Base-by-base conservation (phyloP, 495 filamentous ascomycete species). In the Penicillium parvum region DNA sequence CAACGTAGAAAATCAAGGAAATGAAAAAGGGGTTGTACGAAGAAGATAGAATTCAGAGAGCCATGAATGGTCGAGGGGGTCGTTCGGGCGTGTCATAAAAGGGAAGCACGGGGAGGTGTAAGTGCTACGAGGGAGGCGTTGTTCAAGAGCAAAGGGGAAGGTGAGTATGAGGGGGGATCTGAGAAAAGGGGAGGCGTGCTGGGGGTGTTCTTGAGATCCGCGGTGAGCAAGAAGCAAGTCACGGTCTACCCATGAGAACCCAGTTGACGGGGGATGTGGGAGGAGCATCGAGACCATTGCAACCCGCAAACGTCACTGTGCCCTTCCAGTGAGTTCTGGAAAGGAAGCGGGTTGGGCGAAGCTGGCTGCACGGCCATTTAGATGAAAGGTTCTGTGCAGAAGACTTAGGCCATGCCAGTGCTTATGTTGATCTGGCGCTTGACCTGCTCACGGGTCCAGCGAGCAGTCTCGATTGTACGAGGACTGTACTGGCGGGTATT, bases 391-490 rank as follows among this genome's bases (percentile, higher is more conserved):
- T 4, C 14, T 23, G 16, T 22, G 11, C 5, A 16, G 8, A 17
- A 7, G 9, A 32, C 49, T 64, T 68, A 72, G 16, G 66, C 54
- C 66, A 69, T 68, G 16, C 58, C 57, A 45, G 65, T 62, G 19
- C 61, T 53, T 53, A 73, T 28, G 61, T 68, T 75, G 38, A 85
- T 78, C 64, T 98, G 92, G 49, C 88, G 83, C 76, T 96, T 96
- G 59, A 97, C 89, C 58, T 96, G 89, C 72, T 97, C 94, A 26
- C 92, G 83, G 44, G 92, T 89, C 92, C 92, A 98, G 37, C 92
- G 84, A 55, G 92, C 92, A 14, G 91, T 97, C 20, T 96, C 90
- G 46, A 88, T 82, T 5, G 92, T 97, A 37, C 90, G 86, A 12
- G 72, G 29, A 55, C 78, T 72, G 71, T 85, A 95, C 5, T 96